phyloP scores from a whole-genome alignment of 495 filamentous ascomycete genomes.

The Penicillium simplicissimum region DNA sequence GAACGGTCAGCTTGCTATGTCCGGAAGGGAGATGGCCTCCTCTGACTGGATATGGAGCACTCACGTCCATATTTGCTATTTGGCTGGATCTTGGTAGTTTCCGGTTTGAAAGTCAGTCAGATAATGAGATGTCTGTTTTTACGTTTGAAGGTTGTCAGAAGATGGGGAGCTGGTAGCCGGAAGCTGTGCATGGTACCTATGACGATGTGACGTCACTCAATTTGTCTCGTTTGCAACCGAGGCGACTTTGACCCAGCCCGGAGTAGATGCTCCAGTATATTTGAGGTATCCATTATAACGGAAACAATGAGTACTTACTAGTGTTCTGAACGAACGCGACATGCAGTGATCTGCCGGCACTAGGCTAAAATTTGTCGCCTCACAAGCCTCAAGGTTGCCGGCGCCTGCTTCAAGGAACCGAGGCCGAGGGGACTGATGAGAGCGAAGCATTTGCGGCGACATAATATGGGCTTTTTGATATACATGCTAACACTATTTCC shows the following conservation, averaged over 20 bases:
- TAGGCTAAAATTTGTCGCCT: too few species aligned
- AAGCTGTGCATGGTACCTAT: not conserved
- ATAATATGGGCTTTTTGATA: not conserved
- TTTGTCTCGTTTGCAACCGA: slow-evolving; percentile 15
- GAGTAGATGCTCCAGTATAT: not conserved
- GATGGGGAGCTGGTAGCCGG: not conserved
- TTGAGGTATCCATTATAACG: too few species aligned
- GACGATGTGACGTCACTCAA: slow-evolving; percentile 18
- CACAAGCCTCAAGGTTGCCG: too few species aligned
- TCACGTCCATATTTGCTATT: slow-evolving; percentile 23
- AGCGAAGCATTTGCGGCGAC: too few species aligned
- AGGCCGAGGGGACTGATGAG: too few species aligned
- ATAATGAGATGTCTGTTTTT: not conserved
- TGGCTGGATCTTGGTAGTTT: not conserved
- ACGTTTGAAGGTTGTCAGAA: not conserved
- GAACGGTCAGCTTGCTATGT: not conserved
- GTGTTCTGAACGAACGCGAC: too few species aligned
- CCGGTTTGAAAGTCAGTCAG: not conserved
- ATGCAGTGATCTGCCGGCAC: too few species aligned
- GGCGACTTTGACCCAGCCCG: not conserved
- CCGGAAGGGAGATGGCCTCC: not conserved
- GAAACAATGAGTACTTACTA: not conserved
- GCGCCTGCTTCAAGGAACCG: too few species aligned
- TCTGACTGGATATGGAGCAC: not conserved
- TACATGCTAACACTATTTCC: not conserved